Conservation (phyloP, 495 filamentous ascomycete genomes). For the Bathelium albidoporum region DNA sequence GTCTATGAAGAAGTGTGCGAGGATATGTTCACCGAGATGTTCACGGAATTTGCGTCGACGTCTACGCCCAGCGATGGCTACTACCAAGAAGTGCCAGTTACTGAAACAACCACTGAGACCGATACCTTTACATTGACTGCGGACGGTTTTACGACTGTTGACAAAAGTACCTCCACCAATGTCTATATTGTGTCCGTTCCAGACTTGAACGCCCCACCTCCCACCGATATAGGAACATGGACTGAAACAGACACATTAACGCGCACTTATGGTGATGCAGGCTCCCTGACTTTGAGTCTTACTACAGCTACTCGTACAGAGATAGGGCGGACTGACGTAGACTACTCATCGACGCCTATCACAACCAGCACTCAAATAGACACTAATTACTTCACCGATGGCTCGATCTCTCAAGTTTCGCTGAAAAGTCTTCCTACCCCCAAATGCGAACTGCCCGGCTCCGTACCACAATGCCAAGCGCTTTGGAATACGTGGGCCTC, state of each 20-base stretch:
- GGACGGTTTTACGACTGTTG: neutral
- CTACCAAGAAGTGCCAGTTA: neutral
- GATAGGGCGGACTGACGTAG: neutral
- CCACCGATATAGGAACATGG: neutral
- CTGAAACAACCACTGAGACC: neutral
- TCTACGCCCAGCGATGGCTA: neutral
- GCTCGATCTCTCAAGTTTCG: neutral
- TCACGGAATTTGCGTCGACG: neutral
- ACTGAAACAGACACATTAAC: neutral
- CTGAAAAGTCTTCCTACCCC: neutral
- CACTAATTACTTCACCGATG: neutral
- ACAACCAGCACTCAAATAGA: neutral
- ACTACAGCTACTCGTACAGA: neutral
- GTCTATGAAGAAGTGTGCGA: neutral
- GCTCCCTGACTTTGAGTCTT: neutral
- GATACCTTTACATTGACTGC: neutral
- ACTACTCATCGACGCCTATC: neutral
- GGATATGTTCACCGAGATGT: neutral
- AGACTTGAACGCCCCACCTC: neutral
- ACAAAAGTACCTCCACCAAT: neutral
- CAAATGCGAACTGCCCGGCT: neutral
- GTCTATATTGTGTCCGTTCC: neutral
- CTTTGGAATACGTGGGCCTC: neutral
- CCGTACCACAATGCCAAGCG: neutral
- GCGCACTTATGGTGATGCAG: neutral